Conservation (phyloP, 1,284 basidiomycete species). For the Meripilus lineatus region DNA sequence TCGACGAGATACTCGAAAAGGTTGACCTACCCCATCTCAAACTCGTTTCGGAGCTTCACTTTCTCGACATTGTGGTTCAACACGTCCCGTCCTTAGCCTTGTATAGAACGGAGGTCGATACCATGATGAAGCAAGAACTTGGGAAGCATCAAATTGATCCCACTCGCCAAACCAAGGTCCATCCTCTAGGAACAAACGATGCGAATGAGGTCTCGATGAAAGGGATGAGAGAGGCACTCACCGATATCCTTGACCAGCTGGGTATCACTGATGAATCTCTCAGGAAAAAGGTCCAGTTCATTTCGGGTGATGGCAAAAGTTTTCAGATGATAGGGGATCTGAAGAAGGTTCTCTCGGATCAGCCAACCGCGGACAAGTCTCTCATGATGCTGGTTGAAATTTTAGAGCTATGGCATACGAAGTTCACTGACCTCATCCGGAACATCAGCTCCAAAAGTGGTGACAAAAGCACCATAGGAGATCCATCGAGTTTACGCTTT, state of each 20-base stretch:
- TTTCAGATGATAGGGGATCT: slow-evolving; percentile 10
- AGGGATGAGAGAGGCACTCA: slow-evolving; percentile 13
- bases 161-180: slow-evolving; percentile 7
- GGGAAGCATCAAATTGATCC: slow-evolving; percentile 11
- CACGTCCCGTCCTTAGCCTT: slow-evolving; percentile 6
- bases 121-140: slow-evolving; percentile 1
- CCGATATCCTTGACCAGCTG: slow-evolving; percentile 14
- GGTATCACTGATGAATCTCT: slow-evolving; percentile 9
- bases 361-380: slow-evolving; percentile 3
- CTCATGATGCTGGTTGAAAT: slow-evolving; percentile 8
- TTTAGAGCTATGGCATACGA: slow-evolving; percentile 17
- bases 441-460: slow-evolving; percentile 6
- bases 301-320: slow-evolving; percentile 16
- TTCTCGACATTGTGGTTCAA: slow-evolving; percentile 4
- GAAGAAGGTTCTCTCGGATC: slow-evolving; percentile 5
- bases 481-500: slow-evolving; percentile 10
- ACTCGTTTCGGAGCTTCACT: slow-evolving; percentile 5
- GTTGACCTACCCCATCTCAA: slow-evolving; percentile 8
- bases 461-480: not conserved
- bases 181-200: slow-evolving; percentile 15
- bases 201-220: slow-evolving; percentile 12
- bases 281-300: not conserved
- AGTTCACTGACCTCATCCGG: slow-evolving; percentile 13
- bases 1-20: slow-evolving; percentile 3
- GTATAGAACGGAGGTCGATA: not conserved